These are phyloP conservation scores for Colletotrichum ledebouriae DNA, from an alignment of 2,329 filamentous ascomycete species.

Conservation along the genomic window DNA sequence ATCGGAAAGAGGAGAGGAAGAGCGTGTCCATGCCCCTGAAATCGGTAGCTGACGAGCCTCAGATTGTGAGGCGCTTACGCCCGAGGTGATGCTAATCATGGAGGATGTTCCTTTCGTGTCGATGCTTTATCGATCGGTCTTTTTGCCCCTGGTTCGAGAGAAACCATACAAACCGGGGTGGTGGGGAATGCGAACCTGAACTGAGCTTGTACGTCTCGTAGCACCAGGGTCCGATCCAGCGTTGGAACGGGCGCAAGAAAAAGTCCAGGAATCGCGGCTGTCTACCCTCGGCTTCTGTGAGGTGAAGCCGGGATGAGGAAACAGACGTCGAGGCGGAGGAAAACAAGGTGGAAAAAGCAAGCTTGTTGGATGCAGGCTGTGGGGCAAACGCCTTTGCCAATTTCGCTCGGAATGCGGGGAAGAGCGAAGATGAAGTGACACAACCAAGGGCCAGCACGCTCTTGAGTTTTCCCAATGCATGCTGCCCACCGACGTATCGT, in stretches of 20 bases:
- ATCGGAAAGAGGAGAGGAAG: background rate
- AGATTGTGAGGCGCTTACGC: conserved; percentile 30
- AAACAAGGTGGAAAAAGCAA: conserved; percentile 17
- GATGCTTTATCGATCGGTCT: conserved; percentile 4
- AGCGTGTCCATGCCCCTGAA: conserved; percentile 5
- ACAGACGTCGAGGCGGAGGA: conserved; percentile 1
- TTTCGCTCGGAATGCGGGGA: conserved; percentile 38
- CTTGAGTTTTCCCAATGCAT: background rate
- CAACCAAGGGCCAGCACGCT: background rate
- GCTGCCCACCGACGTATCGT: background rate
- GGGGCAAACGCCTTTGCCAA: conserved; percentile 7
- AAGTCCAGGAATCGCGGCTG: conserved; percentile 2
- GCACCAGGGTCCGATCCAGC: background rate
- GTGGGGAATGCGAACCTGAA: conserved; percentile 1
- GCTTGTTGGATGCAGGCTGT: conserved; percentile 25
- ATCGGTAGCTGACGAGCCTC: conserved; percentile 10
- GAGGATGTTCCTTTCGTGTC: background rate
- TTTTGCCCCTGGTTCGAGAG: conserved; percentile 8
- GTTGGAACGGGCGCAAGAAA: background rate
- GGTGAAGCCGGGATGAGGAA: conserved; percentile 15
- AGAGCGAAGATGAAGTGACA: conserved; percentile 23
- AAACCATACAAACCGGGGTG: background rate
- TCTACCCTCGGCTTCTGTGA: conserved; percentile 1
- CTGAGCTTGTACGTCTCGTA: background rate
- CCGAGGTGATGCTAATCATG: conserved; percentile 29